Base-by-base conservation (phyloP, 495 filamentous ascomycete genomes). In the Aspergillus incahuasiensis region DNA sequence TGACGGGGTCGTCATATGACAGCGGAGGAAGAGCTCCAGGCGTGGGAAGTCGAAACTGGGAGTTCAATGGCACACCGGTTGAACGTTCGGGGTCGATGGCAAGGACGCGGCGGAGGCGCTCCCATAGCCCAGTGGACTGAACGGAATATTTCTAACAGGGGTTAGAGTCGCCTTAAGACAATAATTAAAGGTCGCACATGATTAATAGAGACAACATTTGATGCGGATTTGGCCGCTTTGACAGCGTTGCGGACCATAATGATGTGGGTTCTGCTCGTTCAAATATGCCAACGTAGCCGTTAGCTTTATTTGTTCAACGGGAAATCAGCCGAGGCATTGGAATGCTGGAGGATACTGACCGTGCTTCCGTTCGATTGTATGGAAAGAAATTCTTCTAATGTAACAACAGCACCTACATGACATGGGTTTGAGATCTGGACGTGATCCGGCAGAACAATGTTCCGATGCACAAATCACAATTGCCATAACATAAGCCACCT, bases 31-130 rank as follows among this genome's bases (percentile, higher is more conserved):
- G 76, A 57, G 81, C 78, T 59, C 90, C 94, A 6, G 95, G 95
- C 0, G 91, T 75, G 35, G 94, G 92, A 69, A 89, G 86, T 55
- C 95, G 92, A 79, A 81, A 96, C 74, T 92, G 87, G 20, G 91
- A 84, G 79, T 97, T 97, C 57, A 99, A 75, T 18, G 95, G 95
- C 9, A 97, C 72, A 69, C 95, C 95, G 59, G 84, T 89, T 42
- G 91, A 96, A 57, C 95, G 91, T 62, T 89, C 85, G 9, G 95
- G 85, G 70, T 95, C 94, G 58, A 99, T 69, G 53, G 92, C 83
- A 57, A 96, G 73, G 52, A 82, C 68, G 47, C 83, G 81, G 63
- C 91, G 90, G 66, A 99, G 77, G 48, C 80, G 77, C 59, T 91
- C 91, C 89, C 92, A 97, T 70, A 97, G 76, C 34, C 95, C 95